phyloP scores from a whole-genome alignment of 169 alveolate species.

The Plasmodium falciparum region DNA sequence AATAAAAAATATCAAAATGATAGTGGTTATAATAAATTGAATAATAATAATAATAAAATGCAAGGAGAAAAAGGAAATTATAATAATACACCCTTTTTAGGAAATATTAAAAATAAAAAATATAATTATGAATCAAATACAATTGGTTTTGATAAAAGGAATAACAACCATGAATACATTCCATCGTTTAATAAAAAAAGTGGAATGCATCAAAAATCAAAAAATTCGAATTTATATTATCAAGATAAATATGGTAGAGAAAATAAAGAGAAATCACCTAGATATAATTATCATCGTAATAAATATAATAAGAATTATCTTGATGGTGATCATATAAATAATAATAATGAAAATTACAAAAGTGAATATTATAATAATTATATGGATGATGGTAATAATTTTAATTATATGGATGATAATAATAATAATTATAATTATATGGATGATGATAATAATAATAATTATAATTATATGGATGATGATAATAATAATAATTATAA shows the following conservation, averaged over 20 bases:
- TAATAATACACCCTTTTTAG: constrained; percentile 10
- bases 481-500: constrained; percentile 14
- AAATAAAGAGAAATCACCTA: background rate
- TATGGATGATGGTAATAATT: constrained; percentile 2
- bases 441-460: background rate
- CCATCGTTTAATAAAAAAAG: constrained; percentile 12
- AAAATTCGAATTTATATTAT: background rate
- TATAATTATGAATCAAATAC: constrained; percentile 26
- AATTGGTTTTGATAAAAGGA: constrained; percentile 16
- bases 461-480: constrained; percentile 2
- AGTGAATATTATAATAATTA: too few species aligned
- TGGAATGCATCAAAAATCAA: constrained; percentile 17
- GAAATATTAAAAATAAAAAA: constrained; percentile 11
- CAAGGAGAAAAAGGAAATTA: background rate
- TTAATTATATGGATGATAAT: background rate
- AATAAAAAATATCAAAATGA: constrained; percentile 15
- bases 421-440: constrained; percentile 4
- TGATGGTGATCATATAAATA: background rate
- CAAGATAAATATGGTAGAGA: constrained; percentile 20
- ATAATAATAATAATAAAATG: constrained; percentile 9
- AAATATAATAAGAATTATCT: constrained; percentile 14
- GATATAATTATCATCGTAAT: constrained; percentile 8
- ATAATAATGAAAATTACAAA: background rate
- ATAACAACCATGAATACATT: constrained; percentile 11
- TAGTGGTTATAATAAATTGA: background rate